Base-by-base conservation (phyloP, 768 basidiomycete genomes). In the Xerocomellus dryophilus region DNA sequence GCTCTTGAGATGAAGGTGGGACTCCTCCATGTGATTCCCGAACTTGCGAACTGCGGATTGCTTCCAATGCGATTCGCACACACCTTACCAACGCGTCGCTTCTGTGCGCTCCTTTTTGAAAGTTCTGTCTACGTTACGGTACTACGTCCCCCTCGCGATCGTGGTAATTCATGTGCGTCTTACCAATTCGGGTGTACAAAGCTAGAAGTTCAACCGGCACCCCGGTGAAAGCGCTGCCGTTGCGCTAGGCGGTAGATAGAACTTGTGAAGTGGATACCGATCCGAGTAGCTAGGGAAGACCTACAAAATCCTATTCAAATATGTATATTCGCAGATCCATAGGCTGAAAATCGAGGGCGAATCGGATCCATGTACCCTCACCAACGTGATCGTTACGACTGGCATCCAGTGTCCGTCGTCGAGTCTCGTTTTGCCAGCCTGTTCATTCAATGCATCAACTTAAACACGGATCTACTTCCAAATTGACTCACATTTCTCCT, bases 241-340 rank as follows among this genome's bases (percentile, higher is more conserved):
- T 20, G 14, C 27, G 15, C 35, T 31, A 17, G 27, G 27, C 25
- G 29, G 36, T 32, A 38, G 35, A 51, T 41, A 34, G 47, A 58
- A 45, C 43, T n/a, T 34, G 35, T 27, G 18, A 29, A 32, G 27
- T 27, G 34, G 12, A 15, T 20, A 20, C 25, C 50, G 18, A 23
- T 57, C 59, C 54, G 46, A 45, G 39, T 23, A 51, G 29, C 29
- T 38, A 61, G 39, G 49, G 38, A 47, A 51, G 42, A 51, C 34
- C 17, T 25, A 31, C 18, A 20, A 12, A 20, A 12, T 14, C 31
- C 12, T 11, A 7, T 43, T 45, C 38, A 29, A 7, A 27, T 32
- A 14, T 43, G 50, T 44, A 14, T 43, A 56, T 44, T 56, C 29
- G 38, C 8, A 49, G 34, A 41, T 56, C 29, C 21, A 18, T 39